phyloP scores from a whole-genome alignment of 2,329 filamentous ascomycete species.

The Colletotrichum sp. region DNA sequence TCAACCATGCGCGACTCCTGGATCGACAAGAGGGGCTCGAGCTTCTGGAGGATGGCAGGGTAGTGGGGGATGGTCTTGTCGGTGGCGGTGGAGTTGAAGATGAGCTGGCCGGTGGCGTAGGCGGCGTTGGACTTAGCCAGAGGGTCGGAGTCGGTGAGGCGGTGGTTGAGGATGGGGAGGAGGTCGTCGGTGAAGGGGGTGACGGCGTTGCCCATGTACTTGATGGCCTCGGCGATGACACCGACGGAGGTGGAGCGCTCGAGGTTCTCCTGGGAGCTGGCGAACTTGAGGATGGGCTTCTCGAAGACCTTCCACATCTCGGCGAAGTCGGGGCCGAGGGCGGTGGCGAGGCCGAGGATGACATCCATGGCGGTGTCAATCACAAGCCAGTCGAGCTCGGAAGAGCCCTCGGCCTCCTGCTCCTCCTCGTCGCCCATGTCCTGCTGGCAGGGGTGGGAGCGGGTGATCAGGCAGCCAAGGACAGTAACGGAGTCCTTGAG shows the following conservation, averaged over 20 bases:
- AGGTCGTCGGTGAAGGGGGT: conserved; percentile 81
- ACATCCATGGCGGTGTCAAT: conserved; percentile 95
- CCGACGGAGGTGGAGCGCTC: conserved; percentile 92
- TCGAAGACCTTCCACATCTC: conserved; percentile 97
- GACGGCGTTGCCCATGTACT: conserved; percentile 81
- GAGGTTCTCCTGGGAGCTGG: conserved; percentile 82
- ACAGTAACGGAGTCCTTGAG: conserved; percentile 79
- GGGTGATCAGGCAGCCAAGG: conserved; percentile 80
- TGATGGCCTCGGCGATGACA: conserved; percentile 88
- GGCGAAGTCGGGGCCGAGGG: conserved; percentile 80
- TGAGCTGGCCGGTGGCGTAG: conserved; percentile 86
- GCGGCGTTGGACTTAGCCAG: conserved; percentile 96
- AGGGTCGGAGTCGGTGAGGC: conserved; percentile 85
- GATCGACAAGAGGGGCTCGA: conserved; percentile 83
- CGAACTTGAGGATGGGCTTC: conserved; percentile 87
- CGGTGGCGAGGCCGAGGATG: conserved; percentile 81
- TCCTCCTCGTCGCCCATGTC: conserved; percentile 84
- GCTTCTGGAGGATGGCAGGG: conserved; percentile 78
- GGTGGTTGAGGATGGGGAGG: conserved; percentile 82
- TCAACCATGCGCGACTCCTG: conserved; percentile 84
- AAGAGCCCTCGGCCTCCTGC: conserved; percentile 76
- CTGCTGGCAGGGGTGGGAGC: conserved; percentile 91
- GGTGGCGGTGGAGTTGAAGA: conserved; percentile 79
- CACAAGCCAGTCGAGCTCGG: conserved; percentile 97
- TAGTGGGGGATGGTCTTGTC: conserved; percentile 75